Percentiles rank a stretch among this genome's conserved stretches.
These are phyloP conservation scores for Helotiales sp. DNA, from an alignment of 2,329 filamentous ascomycete species.

Conservation along the genomic window DNA sequence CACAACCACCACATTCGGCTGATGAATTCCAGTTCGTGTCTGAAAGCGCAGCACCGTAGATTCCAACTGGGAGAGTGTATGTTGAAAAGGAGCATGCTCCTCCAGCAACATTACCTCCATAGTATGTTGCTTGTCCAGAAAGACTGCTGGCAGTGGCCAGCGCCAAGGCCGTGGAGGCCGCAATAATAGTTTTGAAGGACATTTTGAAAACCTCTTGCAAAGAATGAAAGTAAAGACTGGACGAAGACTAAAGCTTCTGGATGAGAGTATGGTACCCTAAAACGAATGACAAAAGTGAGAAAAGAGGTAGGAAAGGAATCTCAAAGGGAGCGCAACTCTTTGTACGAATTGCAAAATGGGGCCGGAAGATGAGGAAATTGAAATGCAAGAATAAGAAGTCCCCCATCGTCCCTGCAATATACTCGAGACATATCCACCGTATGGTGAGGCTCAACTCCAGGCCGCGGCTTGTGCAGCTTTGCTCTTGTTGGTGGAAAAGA, in stretches of 20 bases:
- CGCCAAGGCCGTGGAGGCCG: conserved; percentile 22
- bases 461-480: background rate
- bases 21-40: conserved; percentile 56
- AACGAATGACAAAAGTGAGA: conserved; percentile 16
- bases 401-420: conserved; percentile 5
- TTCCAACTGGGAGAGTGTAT: conserved; percentile 58
- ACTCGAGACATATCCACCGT: conserved; percentile 15
- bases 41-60: conserved; percentile 64
- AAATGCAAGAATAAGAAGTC: conserved; percentile 4
- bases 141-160: conserved; percentile 28
- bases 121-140: conserved; percentile 50
- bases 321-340: conserved; percentile 1
- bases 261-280: conserved; percentile 6
- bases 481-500: conserved; percentile 8
- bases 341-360: conserved; percentile 10
- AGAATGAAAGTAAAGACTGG: conserved; percentile 25
- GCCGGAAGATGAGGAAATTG: background rate
- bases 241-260: conserved; percentile 29
- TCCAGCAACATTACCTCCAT: conserved; percentile 55
- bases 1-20: conserved; percentile 60
- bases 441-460: background rate
- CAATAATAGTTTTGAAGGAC: conserved; percentile 25
- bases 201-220: conserved; percentile 24
- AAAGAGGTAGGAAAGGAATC: conserved; percentile 6
- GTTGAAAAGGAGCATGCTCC: conserved; percentile 64